These are phyloP conservation scores for Trichosporon ovoides DNA, from an alignment of 1,284 basidiomycete species.

Conservation along the genomic window DNA sequence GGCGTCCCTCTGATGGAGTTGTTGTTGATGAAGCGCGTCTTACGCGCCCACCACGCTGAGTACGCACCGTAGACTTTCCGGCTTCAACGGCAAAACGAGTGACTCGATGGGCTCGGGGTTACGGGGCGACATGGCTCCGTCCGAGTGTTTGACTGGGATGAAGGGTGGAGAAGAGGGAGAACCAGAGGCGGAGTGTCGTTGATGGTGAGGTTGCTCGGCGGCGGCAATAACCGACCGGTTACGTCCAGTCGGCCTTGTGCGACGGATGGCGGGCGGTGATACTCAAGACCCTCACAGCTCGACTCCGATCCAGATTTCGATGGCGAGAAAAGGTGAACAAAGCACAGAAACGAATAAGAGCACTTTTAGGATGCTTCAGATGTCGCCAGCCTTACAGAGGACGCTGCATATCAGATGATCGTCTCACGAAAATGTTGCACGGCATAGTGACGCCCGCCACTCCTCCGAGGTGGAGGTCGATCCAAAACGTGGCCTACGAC, in stretches of 20 bases:
- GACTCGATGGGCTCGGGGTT: conserved; percentile 34
- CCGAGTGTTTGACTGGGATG: neutral
- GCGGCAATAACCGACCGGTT: conserved; percentile 5
- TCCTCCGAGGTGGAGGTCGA: neutral
- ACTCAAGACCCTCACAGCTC: no score
- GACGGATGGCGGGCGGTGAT: neutral
- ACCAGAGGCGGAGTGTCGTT: neutral
- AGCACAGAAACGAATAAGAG: no score
- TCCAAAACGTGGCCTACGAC: neutral
- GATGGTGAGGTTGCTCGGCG: neutral
- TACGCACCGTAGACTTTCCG: conserved; percentile 40
- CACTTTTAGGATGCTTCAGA: neutral
- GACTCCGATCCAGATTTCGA: no score
- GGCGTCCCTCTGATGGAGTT: no score
- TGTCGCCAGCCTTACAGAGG: no score
- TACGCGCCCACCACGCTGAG: no score
- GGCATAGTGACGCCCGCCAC: neutral
- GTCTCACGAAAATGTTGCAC: no score
- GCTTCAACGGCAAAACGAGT: conserved; percentile 38
- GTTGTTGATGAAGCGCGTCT: no score
- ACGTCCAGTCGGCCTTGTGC: conserved; percentile 1
- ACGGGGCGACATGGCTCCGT: conserved; percentile 16
- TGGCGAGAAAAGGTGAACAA: no score
- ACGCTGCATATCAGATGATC: no score
- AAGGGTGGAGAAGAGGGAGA: neutral